Percentiles rank a stretch among this genome's conserved stretches.
phyloP scores from a whole-genome alignment of 176 grass and related monocot species.

The Cenchrus fungigraminus region DNA sequence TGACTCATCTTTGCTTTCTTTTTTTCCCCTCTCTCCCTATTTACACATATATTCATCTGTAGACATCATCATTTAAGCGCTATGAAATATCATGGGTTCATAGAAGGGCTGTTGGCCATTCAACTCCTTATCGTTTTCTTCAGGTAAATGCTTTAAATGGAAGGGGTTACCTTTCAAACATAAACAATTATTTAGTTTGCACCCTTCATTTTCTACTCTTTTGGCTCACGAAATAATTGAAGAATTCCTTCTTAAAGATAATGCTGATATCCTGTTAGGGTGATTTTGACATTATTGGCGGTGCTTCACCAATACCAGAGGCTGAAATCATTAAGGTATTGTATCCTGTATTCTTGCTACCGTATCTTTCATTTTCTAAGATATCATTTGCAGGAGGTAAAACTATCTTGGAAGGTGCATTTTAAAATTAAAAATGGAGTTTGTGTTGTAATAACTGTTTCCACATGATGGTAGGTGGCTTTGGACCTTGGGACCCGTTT shows the following conservation, averaged over 20 bases:
- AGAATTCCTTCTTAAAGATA: conserved; percentile 27
- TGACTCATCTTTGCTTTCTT: neutral
- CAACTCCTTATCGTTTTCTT: conserved; percentile 84
- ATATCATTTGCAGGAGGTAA: conserved; percentile 18
- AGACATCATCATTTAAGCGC: conserved; percentile 84
- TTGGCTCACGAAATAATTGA: conserved; percentile 29
- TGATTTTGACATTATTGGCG: conserved; percentile 98
- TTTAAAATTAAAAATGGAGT: conserved; percentile 18
- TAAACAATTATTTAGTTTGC: neutral
- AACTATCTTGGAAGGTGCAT: conserved; percentile 20
- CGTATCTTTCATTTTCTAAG: conserved; percentile 30
- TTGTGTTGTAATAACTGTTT: conserved; percentile 23
- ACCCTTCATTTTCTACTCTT: conserved; percentile 22
- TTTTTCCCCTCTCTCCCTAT: neutral
- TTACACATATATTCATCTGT: conserved; percentile 29
- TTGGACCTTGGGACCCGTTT: conserved; percentile 76
- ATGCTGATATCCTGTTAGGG: conserved; percentile 55
- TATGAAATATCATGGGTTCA: conserved; percentile 97
- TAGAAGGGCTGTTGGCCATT: conserved; percentile 82
- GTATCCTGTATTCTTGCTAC: neutral
- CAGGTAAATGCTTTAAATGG: conserved; percentile 64
- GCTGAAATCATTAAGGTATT: conserved; percentile 88
- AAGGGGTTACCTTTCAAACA: conserved; percentile 21
- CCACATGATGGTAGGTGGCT: conserved; percentile 57
- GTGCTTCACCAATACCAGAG: conserved; percentile 75